phyloP scores from a whole-genome alignment of 306 rosid genomes.

The Trichosanthes truncata region DNA sequence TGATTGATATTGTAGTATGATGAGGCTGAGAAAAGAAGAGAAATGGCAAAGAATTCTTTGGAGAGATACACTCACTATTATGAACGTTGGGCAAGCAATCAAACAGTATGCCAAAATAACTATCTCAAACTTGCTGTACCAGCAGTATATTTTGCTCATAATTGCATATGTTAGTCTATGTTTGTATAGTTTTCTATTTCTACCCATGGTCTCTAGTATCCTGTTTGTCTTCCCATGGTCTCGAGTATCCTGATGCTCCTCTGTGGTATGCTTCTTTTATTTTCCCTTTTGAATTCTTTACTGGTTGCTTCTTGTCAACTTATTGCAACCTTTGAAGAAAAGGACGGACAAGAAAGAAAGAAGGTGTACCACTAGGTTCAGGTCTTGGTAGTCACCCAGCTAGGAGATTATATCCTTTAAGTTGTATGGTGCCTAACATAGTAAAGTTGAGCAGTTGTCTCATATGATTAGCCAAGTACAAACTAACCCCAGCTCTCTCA shows the following conservation, averaged over 20 bases:
- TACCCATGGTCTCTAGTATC: neutral
- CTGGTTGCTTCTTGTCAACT: neutral
- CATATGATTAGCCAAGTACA: neutral
- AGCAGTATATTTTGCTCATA: neutral
- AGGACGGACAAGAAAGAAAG: neutral
- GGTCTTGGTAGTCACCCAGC: neutral
- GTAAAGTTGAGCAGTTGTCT: neutral
- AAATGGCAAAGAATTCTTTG: constrained; percentile 15
- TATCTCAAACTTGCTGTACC: neutral
- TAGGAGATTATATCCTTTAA: neutral
- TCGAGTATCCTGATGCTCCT: neutral
- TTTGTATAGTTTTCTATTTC: neutral
- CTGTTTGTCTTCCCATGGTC: neutral
- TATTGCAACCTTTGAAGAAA: neutral
- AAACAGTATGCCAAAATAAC: constrained; percentile 9
- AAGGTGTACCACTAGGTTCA: neutral
- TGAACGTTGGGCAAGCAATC: constrained; percentile 32
- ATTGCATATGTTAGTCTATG: neutral
- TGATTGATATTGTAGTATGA: constrained; percentile 7
- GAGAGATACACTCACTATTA: constrained; percentile 26
- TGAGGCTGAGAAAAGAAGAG: constrained; percentile 14
- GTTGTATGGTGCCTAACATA: neutral
- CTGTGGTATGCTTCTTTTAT: neutral
- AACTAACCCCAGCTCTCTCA: neutral
- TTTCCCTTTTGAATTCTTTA: neutral